Evolutionary conservation across 2,329 filamentous ascomycete genomes (phyloP), one percentile per base, ranked within the genome.

Genomic region (Tolypocladium tropicale): DNA sequence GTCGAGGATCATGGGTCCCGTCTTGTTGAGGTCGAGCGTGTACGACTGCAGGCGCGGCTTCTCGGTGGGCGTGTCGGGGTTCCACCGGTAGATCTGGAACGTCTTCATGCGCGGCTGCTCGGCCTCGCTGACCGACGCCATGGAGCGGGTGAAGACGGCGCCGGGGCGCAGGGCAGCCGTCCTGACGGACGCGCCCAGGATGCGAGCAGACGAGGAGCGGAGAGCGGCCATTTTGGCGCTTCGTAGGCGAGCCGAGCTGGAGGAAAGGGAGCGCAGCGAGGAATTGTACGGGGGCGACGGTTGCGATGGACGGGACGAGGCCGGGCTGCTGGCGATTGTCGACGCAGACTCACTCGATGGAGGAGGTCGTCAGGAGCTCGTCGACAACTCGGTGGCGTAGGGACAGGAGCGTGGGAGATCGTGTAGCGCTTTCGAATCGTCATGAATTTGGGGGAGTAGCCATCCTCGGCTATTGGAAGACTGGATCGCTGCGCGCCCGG

Each of bases 11-110:
- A 99, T 99, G 64, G 94, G 94, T 34, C 94, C 94, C 46, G 94
- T 99, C 87, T 97, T 96, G 81, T 97, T 97, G 66, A 99, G 78
- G 72, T 99, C 94, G 68, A 99, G 80, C 37, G 89, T 89, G 78
- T 97, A 99, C 64, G 83, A 84, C 80, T 99, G 91, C 89, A 99
- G 96, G 73, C 80, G 82, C 60, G 94, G 94, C 85, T 99, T 99
- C 75, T 89, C 86, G 68, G 85, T 84, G 57, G 94, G 94, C 71
- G 86, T 82, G 71, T 97, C 94, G 59, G 94, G 94, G 73, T 95
- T 95, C 94, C 94, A 99, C 73, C 94, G 85, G 85, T 99, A 99
- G 79, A 99, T 88, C 75, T 96, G 88, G 84, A 99, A 99, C 53
- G 88, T 91, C 86, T 96, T 97, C 77, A 89, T 84, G 66, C 78